phyloP scores from a whole-genome alignment of 164 flowering plant species.

The Stephania japonica region DNA sequence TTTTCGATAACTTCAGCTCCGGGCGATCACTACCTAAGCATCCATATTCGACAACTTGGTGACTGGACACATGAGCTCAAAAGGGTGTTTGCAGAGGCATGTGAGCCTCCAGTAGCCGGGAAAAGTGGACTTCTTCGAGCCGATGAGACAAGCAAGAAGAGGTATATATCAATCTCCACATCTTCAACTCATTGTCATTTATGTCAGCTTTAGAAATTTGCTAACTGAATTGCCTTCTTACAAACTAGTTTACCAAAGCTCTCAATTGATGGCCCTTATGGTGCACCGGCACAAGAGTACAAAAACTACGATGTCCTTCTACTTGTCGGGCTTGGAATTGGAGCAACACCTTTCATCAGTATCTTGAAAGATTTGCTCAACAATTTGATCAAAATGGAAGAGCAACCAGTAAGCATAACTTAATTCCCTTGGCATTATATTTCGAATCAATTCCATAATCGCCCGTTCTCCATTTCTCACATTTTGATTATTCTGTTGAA shows the following conservation, averaged over 20 bases:
- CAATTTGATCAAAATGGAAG: slow-evolving; percentile 77
- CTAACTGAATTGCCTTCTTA: not conserved
- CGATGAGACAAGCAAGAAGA: slow-evolving; percentile 74
- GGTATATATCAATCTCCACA: slow-evolving; percentile 23
- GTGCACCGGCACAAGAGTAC: slow-evolving; percentile 97
- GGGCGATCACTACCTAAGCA: slow-evolving; percentile 82
- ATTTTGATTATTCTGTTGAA: not conserved
- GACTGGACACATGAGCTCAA: slow-evolving; percentile 97
- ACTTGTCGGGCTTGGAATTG: slow-evolving; percentile 91
- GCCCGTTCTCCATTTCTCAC: not conserved
- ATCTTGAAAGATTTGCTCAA: slow-evolving; percentile 87
- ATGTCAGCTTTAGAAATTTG: not conserved
- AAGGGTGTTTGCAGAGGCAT: slow-evolving; percentile 75
- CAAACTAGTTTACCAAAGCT: slow-evolving; percentile 75
- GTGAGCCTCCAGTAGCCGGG: slow-evolving; percentile 74
- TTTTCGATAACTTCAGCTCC: slow-evolving; percentile 99
- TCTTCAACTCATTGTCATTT: not conserved
- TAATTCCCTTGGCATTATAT: not conserved
- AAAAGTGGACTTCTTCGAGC: slow-evolving; percentile 91
- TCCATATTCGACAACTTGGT: slow-evolving; percentile 89
- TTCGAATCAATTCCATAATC: not conserved
- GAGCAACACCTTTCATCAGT: slow-evolving; percentile 97
- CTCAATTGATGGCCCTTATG: slow-evolving; percentile 89
- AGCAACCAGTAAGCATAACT: slow-evolving; percentile 48
- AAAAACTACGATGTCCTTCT: slow-evolving; percentile 77